A percentile compares a stretch with the other conserved stretches of the same genome.
These are phyloP conservation scores for Fusarium devonianum DNA, from an alignment of 2,329 filamentous ascomycete species.

Conservation along the genomic window DNA sequence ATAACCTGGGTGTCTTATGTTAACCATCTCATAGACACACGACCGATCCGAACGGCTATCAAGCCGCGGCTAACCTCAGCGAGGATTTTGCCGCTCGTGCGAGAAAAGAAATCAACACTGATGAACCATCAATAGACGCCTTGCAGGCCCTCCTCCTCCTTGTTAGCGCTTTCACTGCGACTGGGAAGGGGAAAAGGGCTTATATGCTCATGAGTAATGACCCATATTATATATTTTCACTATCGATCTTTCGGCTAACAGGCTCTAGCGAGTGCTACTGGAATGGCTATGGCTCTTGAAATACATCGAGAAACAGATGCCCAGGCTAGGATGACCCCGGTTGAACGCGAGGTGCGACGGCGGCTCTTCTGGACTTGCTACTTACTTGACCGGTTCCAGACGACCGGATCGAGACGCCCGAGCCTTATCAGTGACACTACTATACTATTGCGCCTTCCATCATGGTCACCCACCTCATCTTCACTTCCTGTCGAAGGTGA, in stretches of 20 bases:
- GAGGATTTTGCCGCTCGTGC: constrained; percentile 77
- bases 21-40: constrained; percentile 62
- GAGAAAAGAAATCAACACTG: constrained; percentile 74
- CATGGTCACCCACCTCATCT: constrained; percentile 70
- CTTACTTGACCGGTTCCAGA: constrained; percentile 82
- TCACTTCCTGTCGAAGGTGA: constrained; percentile 75
- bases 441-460: constrained; percentile 77
- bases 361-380: constrained; percentile 92
- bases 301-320: constrained; percentile 78
- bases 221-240: no score
- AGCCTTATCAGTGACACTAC: constrained; percentile 81
- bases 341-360: constrained; percentile 78
- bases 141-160: constrained; percentile 79
- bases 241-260: constrained; percentile 44
- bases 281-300: constrained; percentile 84
- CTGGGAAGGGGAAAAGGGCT: constrained; percentile 81
- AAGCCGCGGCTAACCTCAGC: constrained; percentile 71
- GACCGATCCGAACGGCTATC: constrained; percentile 70
- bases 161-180: constrained; percentile 76
- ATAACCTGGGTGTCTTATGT: neutral
- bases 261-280: constrained; percentile 71
- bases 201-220: constrained; percentile 82
- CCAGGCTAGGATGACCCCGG: constrained; percentile 65
- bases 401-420: constrained; percentile 81
- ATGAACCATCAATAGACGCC: constrained; percentile 81